Evolutionary conservation across 176 grass and related monocot genomes (phyloP).

Genomic region (Alopecurus myosuroides): DNA sequence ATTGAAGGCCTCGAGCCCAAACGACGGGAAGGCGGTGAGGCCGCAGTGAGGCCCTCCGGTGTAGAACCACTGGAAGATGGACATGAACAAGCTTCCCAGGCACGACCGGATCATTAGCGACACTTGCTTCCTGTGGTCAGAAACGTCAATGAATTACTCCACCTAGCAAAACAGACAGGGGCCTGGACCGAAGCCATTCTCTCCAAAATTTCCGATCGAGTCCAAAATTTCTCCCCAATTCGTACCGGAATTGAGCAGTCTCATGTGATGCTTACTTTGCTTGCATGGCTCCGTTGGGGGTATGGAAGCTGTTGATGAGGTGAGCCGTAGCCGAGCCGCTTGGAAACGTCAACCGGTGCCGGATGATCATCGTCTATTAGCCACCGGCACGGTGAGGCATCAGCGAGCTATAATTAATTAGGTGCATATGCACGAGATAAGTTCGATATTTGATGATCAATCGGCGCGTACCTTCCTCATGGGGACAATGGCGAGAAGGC

Average conservation of each 20-base stretch:
- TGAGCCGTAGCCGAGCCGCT: conserved; percentile 78
- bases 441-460: conserved; percentile 15
- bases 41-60: conserved; percentile 54
- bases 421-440: neutral
- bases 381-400: neutral
- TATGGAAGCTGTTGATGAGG: conserved; percentile 87
- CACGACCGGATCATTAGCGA: conserved; percentile 44
- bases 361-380: conserved; percentile 64
- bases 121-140: conserved; percentile 48
- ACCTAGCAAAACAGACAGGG: neutral
- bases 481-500: conserved; percentile 64
- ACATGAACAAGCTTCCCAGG: conserved; percentile 51
- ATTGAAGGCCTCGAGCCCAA: conserved; percentile 51
- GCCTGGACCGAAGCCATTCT: neutral
- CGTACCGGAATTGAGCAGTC: neutral
- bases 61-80: conserved; percentile 77
- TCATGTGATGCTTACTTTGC: conserved; percentile 42
- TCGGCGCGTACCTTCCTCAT: conserved; percentile 60
- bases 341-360: conserved; percentile 67
- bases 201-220: neutral
- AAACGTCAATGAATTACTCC: neutral
- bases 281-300: conserved; percentile 42
- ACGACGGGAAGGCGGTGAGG: conserved; percentile 57
- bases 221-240: neutral
- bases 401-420: neutral